Percentiles rank a stretch among this genome's conserved stretches.
Conservation (phyloP, 805 yeast species). For the Jamesozyma jinghongensis region DNA sequence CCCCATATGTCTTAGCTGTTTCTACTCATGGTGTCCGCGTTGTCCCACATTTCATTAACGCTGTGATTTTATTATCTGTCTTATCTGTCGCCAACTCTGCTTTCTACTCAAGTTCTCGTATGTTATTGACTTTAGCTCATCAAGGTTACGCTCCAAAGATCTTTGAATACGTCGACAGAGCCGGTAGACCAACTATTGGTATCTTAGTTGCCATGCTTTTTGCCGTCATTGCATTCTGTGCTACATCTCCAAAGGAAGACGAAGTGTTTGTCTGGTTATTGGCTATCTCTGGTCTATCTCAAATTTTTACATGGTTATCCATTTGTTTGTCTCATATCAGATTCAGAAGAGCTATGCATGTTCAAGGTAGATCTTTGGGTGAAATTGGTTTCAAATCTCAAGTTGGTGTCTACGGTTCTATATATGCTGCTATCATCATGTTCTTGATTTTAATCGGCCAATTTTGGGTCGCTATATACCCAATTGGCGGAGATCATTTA, state of each 20-base stretch:
- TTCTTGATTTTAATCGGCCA: conserved; percentile 46
- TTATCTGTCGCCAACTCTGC: conserved; percentile 72
- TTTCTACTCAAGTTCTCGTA: conserved; percentile 61
- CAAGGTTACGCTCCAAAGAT: conserved; percentile 58
- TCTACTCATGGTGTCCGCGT: conserved; percentile 51
- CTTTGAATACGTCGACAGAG: conserved; percentile 46
- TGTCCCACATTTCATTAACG: conserved; percentile 64
- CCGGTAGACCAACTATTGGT: conserved; percentile 56
- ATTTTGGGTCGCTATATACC: conserved; percentile 58
- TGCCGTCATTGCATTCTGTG: conserved; percentile 58
- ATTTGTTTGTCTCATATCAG: conserved; percentile 50
- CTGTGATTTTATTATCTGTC: conserved; percentile 61
- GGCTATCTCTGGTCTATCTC: conserved; percentile 53
- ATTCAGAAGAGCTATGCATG: conserved; percentile 49
- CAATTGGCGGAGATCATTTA: conserved; percentile 32
- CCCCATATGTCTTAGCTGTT: conserved; percentile 64
- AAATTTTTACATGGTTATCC: conserved; percentile 53
- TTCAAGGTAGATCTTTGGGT: conserved; percentile 41
- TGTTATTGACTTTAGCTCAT: conserved; percentile 60
- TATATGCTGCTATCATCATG: conserved; percentile 42
- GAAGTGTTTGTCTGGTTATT: conserved; percentile 57
- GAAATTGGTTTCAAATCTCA: conserved; percentile 49
- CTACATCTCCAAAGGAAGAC: conserved; percentile 50
- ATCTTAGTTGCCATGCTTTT: conserved; percentile 41
- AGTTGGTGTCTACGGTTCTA: conserved; percentile 46